Conservation (phyloP, 805 yeast species). For the Maudiozyma bulderi region DNA sequence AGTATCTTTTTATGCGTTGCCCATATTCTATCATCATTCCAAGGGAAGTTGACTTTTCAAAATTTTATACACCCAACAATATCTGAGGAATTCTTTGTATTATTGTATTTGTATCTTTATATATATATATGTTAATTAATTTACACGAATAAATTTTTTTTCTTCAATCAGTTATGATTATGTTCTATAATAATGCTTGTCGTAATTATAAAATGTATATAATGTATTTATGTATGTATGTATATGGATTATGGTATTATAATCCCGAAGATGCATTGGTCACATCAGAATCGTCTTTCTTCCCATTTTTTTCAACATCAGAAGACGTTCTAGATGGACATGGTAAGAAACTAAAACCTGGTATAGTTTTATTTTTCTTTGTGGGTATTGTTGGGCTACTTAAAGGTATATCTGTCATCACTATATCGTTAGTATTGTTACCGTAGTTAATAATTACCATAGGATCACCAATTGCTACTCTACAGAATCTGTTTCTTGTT, state of each 20-base stretch:
- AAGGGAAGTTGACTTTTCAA: background rate
- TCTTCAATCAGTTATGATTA: background rate
- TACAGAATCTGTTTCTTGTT: background rate
- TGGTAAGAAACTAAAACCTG: background rate
- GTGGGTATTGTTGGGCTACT: background rate
- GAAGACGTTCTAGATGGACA: background rate
- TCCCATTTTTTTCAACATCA: background rate
- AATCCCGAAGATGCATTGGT: background rate
- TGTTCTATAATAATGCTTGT: background rate
- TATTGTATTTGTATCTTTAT: background rate
- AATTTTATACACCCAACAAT: no score
- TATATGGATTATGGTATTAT: background rate
- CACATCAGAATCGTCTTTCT: background rate
- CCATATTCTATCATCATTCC: background rate
- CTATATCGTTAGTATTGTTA: background rate
- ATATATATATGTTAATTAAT: conserved; percentile 1
- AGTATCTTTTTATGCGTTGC: background rate
- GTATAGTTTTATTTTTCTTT: background rate
- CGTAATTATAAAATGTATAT: no score
- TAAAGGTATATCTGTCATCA: background rate
- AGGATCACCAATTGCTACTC: background rate
- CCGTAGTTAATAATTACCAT: background rate
- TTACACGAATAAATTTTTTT: background rate
- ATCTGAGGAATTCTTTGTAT: background rate
- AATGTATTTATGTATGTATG: background rate